Evolutionary conservation across 257 asterid genomes (phyloP).

Genomic region (Solanum neorickii): DNA sequence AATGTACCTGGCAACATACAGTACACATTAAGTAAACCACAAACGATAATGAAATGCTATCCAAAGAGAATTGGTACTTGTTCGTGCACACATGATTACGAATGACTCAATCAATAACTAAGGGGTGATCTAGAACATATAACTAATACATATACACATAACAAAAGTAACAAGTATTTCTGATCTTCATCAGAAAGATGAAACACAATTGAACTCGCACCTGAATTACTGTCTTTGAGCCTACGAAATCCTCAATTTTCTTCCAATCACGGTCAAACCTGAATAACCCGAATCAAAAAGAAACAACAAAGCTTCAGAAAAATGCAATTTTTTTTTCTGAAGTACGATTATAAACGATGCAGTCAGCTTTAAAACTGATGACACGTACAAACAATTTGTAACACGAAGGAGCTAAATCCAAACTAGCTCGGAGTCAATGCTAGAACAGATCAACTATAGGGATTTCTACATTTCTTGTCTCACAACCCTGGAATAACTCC

Average conservation of each 20-base stretch:
- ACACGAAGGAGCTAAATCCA: not conserved
- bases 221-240: constrained; percentile 95
- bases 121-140: not conserved
- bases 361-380: not conserved
- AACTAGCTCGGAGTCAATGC: not conserved
- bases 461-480: not conserved
- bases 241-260: constrained; percentile 89
- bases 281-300: constrained; percentile 13
- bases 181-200: not conserved
- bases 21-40: not conserved
- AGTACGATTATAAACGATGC: not conserved
- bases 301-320: constrained; percentile 13
- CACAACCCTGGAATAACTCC: not conserved
- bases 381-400: not conserved
- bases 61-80: not conserved
- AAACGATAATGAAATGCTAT: not conserved
- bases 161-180: not conserved
- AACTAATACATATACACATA: not conserved
- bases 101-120: not conserved
- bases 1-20: not conserved
- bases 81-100: not conserved
- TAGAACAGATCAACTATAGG: not conserved
- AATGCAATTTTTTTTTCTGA: not conserved
- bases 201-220: constrained; percentile 16
- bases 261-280: constrained; percentile 99